Evolutionary conservation across 2,329 filamentous ascomycete species (phyloP), one percentile per base, ranked within the genome.

Genomic region (Fusarium subtropicale): DNA sequence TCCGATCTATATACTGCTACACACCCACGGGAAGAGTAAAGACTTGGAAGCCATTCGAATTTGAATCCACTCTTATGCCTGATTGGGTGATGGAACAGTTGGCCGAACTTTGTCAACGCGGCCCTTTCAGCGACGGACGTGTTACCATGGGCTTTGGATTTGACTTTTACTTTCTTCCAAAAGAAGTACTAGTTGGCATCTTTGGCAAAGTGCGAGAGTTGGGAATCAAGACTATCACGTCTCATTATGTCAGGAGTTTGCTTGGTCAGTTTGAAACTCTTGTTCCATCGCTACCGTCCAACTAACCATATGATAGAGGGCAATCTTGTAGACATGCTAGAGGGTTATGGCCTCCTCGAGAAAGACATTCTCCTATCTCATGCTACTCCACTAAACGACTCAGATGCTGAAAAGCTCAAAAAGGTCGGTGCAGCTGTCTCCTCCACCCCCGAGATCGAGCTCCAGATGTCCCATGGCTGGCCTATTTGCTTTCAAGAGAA

Each of bases 111-210:
- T 64, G 31, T 10, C 28, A 58, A 51, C 6, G 7, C 1, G 33
- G 51, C 0, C 59, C 59, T 2, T 44, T 58, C 4, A 38, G 51
- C 1, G 9, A 51, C 1, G 59, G 51, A 7, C 38, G 51, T 1
- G 60, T 64, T 10, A 64, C 33, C 0, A 64, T 64, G 59, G 60
- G 60, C 12, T 64, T 64, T 2, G 59, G 59, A 1, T 64, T 64
- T 2, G 60, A 64, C 51, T 51, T 56, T 5, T 50, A 58, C 16
- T 50, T 39, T 8, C 60, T 64, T n/a, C 59, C 59, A 7, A 64
- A 64, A 7, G 44, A 64, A 7, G 59, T 46, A 0, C 16, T 64
- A 11, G 28, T 41, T 1, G 24, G 20, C 3, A 58, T 64, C 1
- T 64, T 58, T 24, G 24, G 31, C 4, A 46, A 45, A 39, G 60